phyloP scores from a whole-genome alignment of 2,329 filamentous ascomycete genomes.

The Fulvia fulva region DNA sequence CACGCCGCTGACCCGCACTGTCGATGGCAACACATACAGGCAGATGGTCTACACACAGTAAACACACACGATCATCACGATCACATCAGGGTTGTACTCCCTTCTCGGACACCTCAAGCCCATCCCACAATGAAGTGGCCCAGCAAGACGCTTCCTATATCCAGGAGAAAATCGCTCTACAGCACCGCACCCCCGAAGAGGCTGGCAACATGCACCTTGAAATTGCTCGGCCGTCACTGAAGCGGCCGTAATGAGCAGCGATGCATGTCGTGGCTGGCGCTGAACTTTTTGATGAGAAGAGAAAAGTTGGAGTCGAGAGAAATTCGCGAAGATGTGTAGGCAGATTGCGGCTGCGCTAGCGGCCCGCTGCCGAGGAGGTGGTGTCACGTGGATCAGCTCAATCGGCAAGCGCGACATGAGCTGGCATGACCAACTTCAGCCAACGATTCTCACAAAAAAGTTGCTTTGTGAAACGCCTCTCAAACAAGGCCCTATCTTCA shows the following conservation, averaged over 20 bases:
- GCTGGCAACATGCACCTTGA: constrained; percentile 68
- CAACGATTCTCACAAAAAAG: not conserved
- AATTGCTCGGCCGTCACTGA: constrained; percentile 27
- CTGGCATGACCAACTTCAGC: not conserved
- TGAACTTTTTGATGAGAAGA: constrained; percentile 56
- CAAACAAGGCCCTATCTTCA: not conserved
- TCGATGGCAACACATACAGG: not conserved
- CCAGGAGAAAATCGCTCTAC: constrained; percentile 56
- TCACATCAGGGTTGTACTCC: constrained; percentile 50
- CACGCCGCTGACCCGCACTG: too few species aligned
- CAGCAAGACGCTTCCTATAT: constrained; percentile 66
- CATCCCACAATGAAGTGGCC: constrained; percentile 70
- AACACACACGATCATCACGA: constrained; percentile 17
- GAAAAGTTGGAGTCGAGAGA: constrained; percentile 27
- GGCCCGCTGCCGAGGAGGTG: not conserved
- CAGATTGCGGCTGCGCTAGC: not conserved
- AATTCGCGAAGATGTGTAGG: not conserved
- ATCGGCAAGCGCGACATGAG: not conserved
- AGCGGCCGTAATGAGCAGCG: constrained; percentile 22
- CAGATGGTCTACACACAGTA: not conserved
- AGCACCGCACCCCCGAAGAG: constrained; percentile 57
- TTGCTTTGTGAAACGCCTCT: constrained; percentile 5
- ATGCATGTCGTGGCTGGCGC: constrained; percentile 68
- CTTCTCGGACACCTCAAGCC: constrained; percentile 67
- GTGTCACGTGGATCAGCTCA: not conserved